Conservation (phyloP, 2,329 filamentous ascomycete species). For the Chrysosporium keratinophilum region DNA sequence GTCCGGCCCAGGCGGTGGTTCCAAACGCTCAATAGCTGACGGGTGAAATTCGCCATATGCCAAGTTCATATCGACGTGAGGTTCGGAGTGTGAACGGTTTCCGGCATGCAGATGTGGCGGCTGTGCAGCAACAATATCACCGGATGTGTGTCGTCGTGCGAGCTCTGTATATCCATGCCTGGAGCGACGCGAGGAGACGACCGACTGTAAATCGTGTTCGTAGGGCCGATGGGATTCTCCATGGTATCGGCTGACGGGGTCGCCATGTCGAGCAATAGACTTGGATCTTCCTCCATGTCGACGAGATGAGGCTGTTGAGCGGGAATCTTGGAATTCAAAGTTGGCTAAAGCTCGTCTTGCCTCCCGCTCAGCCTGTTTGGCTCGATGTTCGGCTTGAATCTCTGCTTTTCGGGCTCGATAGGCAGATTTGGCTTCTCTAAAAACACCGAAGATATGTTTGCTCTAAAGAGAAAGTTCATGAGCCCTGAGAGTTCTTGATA, state of each 20-base stretch:
- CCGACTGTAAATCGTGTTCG: constrained; percentile 26
- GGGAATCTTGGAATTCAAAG: constrained; percentile 40
- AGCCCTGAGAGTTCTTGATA: constrained; percentile 18
- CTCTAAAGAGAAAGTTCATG: constrained; percentile 46
- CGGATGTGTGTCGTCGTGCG: constrained; percentile 32
- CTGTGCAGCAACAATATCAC: constrained; percentile 21
- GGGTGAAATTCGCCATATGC: constrained; percentile 78
- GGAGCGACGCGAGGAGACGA: constrained; percentile 12
- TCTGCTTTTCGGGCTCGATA: constrained; percentile 83
- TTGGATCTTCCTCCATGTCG: constrained; percentile 31
- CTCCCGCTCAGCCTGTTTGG: constrained; percentile 46
- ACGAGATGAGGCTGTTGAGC: constrained; percentile 36
- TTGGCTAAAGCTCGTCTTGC: constrained; percentile 50
- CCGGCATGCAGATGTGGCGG: constrained; percentile 11
- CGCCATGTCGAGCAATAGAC: constrained; percentile 21
- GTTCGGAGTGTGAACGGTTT: constrained; percentile 20
- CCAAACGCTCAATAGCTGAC: constrained; percentile 44
- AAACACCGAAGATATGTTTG: constrained; percentile 79
- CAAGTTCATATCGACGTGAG: constrained; percentile 70
- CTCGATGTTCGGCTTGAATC: constrained; percentile 60
- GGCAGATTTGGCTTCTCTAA: constrained; percentile 80
- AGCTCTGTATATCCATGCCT: constrained; percentile 19
- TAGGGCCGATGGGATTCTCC: constrained; percentile 17
- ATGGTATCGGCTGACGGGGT: constrained; percentile 25
- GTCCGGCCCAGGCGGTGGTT: constrained; percentile 28